These are phyloP conservation scores for Porodaedalea pini DNA, from an alignment of 1,284 basidiomycete genomes.

Conservation along the genomic window DNA sequence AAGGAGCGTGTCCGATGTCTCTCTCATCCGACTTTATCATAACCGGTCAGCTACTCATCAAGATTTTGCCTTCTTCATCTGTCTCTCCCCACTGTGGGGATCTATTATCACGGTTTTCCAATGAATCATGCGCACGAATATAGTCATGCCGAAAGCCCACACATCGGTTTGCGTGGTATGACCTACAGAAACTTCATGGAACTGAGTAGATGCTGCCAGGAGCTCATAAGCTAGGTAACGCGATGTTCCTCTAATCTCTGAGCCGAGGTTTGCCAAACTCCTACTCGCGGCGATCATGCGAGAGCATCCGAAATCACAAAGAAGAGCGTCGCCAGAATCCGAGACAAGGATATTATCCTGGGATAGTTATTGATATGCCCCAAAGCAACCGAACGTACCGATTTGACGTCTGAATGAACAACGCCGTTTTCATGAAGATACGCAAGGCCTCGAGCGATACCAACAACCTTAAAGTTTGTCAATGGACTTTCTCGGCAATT, in stretches of 20 bases:
- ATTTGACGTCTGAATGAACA: conserved; percentile 4
- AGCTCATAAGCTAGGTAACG: conserved; percentile 3
- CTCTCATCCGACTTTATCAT: too few relatives aligned
- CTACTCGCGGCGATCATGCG: not conserved
- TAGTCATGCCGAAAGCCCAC: conserved; percentile 13
- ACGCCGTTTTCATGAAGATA: conserved; percentile 7
- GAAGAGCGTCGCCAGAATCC: not conserved
- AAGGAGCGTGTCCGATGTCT: too few relatives aligned
- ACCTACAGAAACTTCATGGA: not conserved
- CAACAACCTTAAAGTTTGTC: not conserved
- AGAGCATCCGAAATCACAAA: conserved; percentile 7
- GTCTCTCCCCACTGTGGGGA: too few relatives aligned
- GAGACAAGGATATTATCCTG: conserved; percentile 9
- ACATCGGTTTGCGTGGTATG: conserved; percentile 2
- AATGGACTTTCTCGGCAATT: too few relatives aligned
- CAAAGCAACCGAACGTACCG: not conserved
- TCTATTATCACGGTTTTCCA: too few relatives aligned
- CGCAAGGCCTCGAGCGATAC: conserved; percentile 8
- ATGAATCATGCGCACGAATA: conserved; percentile 7
- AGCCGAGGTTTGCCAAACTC: not conserved
- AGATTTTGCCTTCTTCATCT: too few relatives aligned
- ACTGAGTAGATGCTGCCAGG: too few relatives aligned
- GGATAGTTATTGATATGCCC: not conserved
- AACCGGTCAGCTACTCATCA: too few relatives aligned
- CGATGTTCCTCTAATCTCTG: not conserved